Evolutionary conservation across 1,284 basidiomycete genomes (phyloP), one percentile per base, ranked within the genome.

Genomic region (Psilocybe mexicana): DNA sequence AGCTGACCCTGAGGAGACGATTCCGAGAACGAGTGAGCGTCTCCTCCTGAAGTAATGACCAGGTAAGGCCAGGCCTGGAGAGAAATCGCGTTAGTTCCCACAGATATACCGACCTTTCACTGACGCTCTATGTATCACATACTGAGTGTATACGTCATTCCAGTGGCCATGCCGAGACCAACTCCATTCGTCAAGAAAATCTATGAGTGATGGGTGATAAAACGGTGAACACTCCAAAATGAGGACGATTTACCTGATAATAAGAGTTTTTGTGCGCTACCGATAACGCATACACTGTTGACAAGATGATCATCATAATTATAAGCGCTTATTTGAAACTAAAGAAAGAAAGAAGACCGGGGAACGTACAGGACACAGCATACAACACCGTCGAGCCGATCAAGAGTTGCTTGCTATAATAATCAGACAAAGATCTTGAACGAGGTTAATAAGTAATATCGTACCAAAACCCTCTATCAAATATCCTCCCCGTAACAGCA

Each of bases 141-240:
- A 67, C 70, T 70, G 2, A 68, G 65, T 2, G 71, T 64, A 49
- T 70, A 72, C 11, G 68, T 61, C 40, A 73, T n/a, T 26, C 70
- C 71, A 30, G 64, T 59, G 1, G 69, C 69, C 6, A 72, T 53
- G 6, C 80, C 81, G 40, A 77, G 70, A 1, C 78, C 77, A 35
- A 83, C 65, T 10, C 74, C 80, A 65, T 83, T 80, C 0, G 76
- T 70, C 30, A 83, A 72, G 66, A 82, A 80, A 30, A 79, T 71
- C 77, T 81, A 61, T 63, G 30, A 18, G 18, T 18, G 12, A 36
- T 18, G n/a, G 26, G 10, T 14, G 35, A 52, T n/a, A 33, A 18
- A 47, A 2, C 6, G 5, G n/a, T 44, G 48, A 68, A 33, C 12
- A 24, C 8, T 26, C n/a, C 12, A 30, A 14, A 43, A 35, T 30